Base-by-base conservation (phyloP, 2,329 filamentous ascomycete species). In the Cladorrhinum sp. region DNA sequence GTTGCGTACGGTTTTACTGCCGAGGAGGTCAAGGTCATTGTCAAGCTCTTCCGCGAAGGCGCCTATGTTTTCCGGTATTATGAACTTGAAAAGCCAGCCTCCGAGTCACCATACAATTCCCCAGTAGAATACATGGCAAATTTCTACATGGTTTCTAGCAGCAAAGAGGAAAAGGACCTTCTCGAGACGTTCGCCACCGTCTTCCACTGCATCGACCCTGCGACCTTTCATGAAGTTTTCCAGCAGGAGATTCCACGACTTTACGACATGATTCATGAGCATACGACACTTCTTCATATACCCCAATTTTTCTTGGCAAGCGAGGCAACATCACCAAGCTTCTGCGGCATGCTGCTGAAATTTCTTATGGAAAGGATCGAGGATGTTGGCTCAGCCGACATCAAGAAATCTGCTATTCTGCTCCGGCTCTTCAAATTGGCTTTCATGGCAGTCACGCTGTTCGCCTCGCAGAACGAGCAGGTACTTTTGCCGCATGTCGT, bases 291-390 rank as follows among this genome's bases (percentile, higher is more conserved):
- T 41, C 82, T 99, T 55, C 95, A 99, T 74, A 91, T 99, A 59
- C 93, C 95, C 6, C 95, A 99, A 71, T 99, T 98, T 75, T 95
- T 99, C 76, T 85, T 99, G 55, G 95, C 96, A n/a, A 97, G 93
- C 69, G 95, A 99, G 77, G 93, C 93, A 3, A 99, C 96, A 0
- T 97, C 93, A 24, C 93, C 95, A 1, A 96, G 92, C 65, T 99
- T 99, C 75, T 96, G 93, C 63, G 95, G 96, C 41, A 98, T 99
- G 95, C 85, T 99, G 24, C 79, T 99, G 52, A 92, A 96, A 66
- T 99, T 99, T 72, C 80, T 99, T 62, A 99, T 99, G 95, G 90
- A 93, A 68, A 90, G 91, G 57, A 96, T 99, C 60, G 90, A 96
- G 64, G 91, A 99, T 72, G 92, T 99, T 49, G 95, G 95, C 22